Conservation (phyloP, 306 rosid genomes). For the Mimosa pudica region DNA sequence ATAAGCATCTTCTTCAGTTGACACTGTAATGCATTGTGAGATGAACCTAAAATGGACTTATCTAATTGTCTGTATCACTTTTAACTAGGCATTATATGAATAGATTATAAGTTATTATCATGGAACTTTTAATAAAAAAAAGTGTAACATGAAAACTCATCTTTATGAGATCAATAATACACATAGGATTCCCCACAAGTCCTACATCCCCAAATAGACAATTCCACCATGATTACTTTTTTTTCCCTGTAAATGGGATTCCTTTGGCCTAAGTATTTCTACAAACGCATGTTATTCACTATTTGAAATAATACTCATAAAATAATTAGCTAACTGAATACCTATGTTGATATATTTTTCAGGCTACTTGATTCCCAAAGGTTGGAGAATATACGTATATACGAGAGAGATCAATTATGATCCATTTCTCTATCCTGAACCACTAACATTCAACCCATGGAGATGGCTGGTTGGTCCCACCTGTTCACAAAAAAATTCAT, state of each 20-base stretch:
- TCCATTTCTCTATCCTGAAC: slow-evolving; percentile 75
- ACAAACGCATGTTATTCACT: background rate
- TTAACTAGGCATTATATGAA: background rate
- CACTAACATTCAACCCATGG: slow-evolving; percentile 89
- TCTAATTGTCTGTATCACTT: background rate
- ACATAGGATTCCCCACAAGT: slow-evolving; percentile 39
- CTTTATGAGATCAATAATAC: slow-evolving; percentile 31
- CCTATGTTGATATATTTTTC: slow-evolving; percentile 31
- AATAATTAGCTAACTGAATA: background rate
- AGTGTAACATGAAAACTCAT: slow-evolving; percentile 13
- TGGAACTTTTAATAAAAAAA: background rate
- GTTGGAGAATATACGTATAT: slow-evolving; percentile 95
- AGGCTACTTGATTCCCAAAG: slow-evolving; percentile 91
- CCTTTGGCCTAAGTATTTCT: background rate
- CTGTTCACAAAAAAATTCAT: background rate
- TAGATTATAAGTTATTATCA: background rate
- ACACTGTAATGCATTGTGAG: background rate
- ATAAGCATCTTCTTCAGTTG: background rate
- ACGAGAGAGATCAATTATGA: slow-evolving; percentile 92
- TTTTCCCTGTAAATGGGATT: background rate
- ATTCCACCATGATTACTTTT: background rate
- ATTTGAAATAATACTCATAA: background rate
- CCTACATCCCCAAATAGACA: slow-evolving; percentile 26
- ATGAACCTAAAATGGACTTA: background rate
- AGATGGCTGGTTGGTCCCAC: slow-evolving; percentile 87